Evolutionary conservation across 805 yeast genomes (phyloP).

Genomic region (Naumovozyma baii): DNA sequence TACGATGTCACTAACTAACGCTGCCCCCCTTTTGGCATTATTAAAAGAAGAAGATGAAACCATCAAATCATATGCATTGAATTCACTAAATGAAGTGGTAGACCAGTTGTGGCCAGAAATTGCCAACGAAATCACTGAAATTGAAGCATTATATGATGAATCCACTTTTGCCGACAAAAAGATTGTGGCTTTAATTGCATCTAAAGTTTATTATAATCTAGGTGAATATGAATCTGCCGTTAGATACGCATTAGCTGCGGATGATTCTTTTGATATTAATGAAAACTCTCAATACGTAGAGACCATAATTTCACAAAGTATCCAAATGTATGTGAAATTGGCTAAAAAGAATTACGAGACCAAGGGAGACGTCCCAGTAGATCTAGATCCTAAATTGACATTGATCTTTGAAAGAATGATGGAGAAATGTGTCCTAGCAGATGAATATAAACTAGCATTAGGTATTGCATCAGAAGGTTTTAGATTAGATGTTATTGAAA

Average conservation of each 20-base stretch:
- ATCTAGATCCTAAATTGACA: conserved; percentile 52
- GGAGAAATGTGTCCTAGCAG: conserved; percentile 58
- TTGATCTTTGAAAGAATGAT: conserved; percentile 81
- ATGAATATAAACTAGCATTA: conserved; percentile 70
- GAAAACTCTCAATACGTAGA: conserved; percentile 81
- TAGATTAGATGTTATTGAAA: conserved; percentile 69
- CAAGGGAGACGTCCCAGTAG: conserved; percentile 17
- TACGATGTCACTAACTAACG: conserved; percentile 52
- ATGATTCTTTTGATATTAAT: conserved; percentile 58
- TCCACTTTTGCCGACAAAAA: conserved; percentile 61
- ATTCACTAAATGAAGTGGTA: conserved; percentile 69
- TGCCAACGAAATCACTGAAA: conserved; percentile 77
- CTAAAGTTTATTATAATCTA: conserved; percentile 82
- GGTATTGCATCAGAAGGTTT: conserved; percentile 87
- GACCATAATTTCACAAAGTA: conserved; percentile 88
- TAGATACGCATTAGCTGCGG: conserved; percentile 79
- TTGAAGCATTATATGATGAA: conserved; percentile 89
- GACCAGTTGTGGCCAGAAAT: conserved; percentile 97
- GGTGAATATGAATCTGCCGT: conserved; percentile 92
- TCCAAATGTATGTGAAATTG: conserved; percentile 64
- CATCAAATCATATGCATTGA: conserved; percentile 75
- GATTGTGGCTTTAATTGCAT: conserved; percentile 84
- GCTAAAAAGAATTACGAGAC: conserved; percentile 41
- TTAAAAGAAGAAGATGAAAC: conserved; percentile 70
- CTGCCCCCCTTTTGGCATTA: conserved; percentile 86